Conservation (phyloP, 805 yeast species). For the Kregervanrija fluxuum region DNA sequence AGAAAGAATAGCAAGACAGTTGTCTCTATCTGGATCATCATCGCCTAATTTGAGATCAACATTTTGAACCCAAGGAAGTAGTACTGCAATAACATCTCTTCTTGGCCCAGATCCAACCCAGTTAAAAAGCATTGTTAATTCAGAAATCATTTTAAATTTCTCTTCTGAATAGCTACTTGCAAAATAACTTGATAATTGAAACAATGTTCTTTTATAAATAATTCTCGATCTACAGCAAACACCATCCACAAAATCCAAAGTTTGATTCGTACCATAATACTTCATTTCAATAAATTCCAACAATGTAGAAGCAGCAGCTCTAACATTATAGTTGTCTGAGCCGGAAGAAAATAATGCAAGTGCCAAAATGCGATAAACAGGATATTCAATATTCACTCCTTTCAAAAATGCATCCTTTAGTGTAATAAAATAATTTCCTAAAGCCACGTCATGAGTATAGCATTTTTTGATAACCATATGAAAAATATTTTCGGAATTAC, state of each 20-base stretch:
- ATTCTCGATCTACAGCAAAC: constrained; percentile 71
- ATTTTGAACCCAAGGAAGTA: constrained; percentile 90
- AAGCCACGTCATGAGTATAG: constrained; percentile 48
- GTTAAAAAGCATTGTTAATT: constrained; percentile 62
- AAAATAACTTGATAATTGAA: constrained; percentile 68
- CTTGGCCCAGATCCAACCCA: constrained; percentile 52
- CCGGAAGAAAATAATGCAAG: constrained; percentile 76
- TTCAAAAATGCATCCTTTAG: constrained; percentile 58
- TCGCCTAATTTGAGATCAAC: constrained; percentile 47
- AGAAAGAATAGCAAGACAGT: constrained; percentile 61
- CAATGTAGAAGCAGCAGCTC: constrained; percentile 68
- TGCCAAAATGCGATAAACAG: constrained; percentile 63
- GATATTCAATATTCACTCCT: constrained; percentile 39
- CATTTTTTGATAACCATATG: constrained; percentile 66
- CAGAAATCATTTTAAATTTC: constrained; percentile 57
- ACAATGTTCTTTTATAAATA: constrained; percentile 80
- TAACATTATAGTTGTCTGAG: constrained; percentile 56
- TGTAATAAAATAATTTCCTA: constrained; percentile 64
- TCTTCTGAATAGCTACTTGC: constrained; percentile 56
- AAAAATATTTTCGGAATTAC: constrained; percentile 43
- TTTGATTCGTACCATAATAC: constrained; percentile 44
- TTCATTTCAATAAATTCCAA: constrained; percentile 58
- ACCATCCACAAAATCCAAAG: constrained; percentile 58
- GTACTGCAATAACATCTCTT: constrained; percentile 70
- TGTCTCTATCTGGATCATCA: constrained; percentile 24